Evolutionary conservation across 805 yeast genomes (phyloP).

Genomic region (Yamadazyma sp.): DNA sequence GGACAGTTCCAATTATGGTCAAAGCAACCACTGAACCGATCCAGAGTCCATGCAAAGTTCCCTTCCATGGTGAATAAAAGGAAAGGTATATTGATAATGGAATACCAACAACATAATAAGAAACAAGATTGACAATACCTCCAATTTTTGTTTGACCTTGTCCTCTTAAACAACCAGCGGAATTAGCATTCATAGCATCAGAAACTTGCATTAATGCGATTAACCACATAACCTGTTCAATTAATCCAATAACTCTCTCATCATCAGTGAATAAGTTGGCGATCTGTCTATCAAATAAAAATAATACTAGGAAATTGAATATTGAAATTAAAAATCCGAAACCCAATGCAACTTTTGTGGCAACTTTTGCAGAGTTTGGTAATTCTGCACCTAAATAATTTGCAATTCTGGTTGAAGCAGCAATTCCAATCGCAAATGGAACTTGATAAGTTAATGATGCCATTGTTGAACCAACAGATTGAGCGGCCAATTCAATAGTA

Average conservation of each 20-base stretch:
- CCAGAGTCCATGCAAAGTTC: constrained; percentile 64
- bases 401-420: constrained; percentile 56
- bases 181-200: constrained; percentile 67
- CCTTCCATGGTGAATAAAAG: constrained; percentile 44
- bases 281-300: constrained; percentile 28
- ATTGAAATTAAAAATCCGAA: constrained; percentile 36
- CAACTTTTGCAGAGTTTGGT: constrained; percentile 29
- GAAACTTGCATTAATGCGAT: constrained; percentile 68
- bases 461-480: constrained; percentile 43
- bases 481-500: constrained; percentile 52
- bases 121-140: constrained; percentile 52
- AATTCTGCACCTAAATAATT: constrained; percentile 52
- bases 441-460: constrained; percentile 54
- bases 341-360: constrained; percentile 34
- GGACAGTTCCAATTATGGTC: constrained; percentile 45
- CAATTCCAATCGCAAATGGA: constrained; percentile 58
- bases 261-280: constrained; percentile 57
- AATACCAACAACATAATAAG: constrained; percentile 61
- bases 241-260: constrained; percentile 49
- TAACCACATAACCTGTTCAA: constrained; percentile 54
- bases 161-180: constrained; percentile 76
- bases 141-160: constrained; percentile 72
- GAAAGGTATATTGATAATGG: constrained; percentile 57
- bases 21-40: constrained; percentile 55
- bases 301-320: constrained; percentile 30